A percentile compares a stretch with the other conserved stretches of the same genome.
Conservation (phyloP, 176 grass and related monocot species). For the Aegilops umbellulata region DNA sequence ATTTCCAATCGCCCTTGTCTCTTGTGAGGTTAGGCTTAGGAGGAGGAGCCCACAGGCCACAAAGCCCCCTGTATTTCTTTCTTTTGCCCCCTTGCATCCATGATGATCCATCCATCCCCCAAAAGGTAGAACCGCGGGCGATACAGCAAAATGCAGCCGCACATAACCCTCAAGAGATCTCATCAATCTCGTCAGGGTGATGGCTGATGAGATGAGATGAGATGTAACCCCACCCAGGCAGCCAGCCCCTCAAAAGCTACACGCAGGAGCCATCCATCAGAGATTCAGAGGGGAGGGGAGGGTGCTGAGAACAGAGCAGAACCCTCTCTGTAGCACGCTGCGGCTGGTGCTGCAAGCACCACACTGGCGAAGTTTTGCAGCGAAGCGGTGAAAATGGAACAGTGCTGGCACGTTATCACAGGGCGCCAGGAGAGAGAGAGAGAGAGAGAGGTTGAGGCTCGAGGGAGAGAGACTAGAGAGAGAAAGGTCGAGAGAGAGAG, state of each 20-base stretch:
- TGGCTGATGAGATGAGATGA: not conserved
- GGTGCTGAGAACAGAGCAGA: conserved; percentile 12
- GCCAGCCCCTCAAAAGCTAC: not conserved
- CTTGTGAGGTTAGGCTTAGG: conserved; percentile 3
- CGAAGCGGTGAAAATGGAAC: conserved; percentile 11
- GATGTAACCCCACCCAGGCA: not conserved
- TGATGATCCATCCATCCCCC: not conserved
- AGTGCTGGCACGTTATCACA: not conserved
- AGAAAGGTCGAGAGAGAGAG: not conserved
- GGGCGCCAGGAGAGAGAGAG: not conserved
- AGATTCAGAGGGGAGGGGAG: no score
- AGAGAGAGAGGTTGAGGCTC: not conserved
- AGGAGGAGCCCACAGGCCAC: conserved; percentile 3
- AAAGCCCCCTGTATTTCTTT: not conserved
- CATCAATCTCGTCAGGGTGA: conserved; percentile 3
- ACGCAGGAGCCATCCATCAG: not conserved
- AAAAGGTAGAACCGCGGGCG: conserved; percentile 15
- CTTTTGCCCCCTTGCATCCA: not conserved
- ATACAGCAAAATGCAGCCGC: conserved; percentile 11
- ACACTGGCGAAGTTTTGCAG: not conserved
- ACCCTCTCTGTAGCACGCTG: not conserved
- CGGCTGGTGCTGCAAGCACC: not conserved
- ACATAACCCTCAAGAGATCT: not conserved
- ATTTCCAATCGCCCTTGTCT: conserved; percentile 40
- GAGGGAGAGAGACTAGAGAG: not conserved